Conservation (phyloP, 1,284 basidiomycete species). For the Ceraceosorus bombacis region DNA sequence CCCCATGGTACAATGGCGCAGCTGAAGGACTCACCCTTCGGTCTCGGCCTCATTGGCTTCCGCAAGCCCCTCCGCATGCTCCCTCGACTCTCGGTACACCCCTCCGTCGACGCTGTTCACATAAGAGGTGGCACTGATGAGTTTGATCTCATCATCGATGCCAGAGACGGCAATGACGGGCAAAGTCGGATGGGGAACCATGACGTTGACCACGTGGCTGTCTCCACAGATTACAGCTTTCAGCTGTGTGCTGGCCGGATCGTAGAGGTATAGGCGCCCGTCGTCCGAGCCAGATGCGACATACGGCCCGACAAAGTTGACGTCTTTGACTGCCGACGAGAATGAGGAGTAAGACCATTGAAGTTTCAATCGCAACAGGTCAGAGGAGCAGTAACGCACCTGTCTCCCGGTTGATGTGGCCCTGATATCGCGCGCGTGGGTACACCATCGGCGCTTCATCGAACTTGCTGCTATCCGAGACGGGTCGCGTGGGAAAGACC, state of each 20-base stretch:
- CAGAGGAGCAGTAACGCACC: no score
- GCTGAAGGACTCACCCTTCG: no score
- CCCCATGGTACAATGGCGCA: no score
- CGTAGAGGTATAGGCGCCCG: constrained; percentile 62
- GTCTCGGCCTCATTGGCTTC: no score
- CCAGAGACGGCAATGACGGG: constrained; percentile 79
- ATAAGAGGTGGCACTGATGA: constrained; percentile 59
- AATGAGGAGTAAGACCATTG: no score
- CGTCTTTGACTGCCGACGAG: constrained; percentile 63
- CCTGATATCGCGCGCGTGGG: constrained; percentile 62
- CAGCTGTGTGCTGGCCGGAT: constrained; percentile 20
- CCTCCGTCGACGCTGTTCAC: no score
- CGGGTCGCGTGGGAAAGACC: no score
- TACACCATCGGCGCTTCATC: constrained; percentile 21
- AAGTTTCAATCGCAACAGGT: no score
- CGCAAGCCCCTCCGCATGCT: no score
- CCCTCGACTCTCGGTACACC: no score
- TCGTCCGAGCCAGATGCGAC: constrained; percentile 84
- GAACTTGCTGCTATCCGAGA: no score
- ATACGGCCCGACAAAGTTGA: constrained; percentile 54
- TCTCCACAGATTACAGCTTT: constrained; percentile 30
- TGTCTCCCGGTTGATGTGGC: constrained; percentile 73
- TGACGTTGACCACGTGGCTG: constrained; percentile 60
- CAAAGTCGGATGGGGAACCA: constrained; percentile 71
- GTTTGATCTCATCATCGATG: constrained; percentile 79